Percentiles rank a stretch among this genome's conserved stretches.
Evolutionary conservation across 345 rosid species (phyloP).

Genomic region (Camelina sativa): DNA sequence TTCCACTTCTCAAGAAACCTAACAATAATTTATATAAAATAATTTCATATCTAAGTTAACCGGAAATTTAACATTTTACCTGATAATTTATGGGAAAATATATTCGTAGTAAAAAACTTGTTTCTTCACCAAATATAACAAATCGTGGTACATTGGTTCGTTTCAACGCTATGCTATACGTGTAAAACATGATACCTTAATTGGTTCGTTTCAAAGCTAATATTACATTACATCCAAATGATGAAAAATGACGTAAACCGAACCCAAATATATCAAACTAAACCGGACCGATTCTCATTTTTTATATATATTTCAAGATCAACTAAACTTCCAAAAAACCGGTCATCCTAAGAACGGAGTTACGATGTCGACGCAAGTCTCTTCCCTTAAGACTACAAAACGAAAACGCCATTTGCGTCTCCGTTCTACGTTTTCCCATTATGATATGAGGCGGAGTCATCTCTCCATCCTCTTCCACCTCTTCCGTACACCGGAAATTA

Average conservation of each 20-base stretch:
- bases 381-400: conserved; percentile 81
- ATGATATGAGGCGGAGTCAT: conserved; percentile 68
- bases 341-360: conserved; percentile 80
- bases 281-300: conserved; percentile 26
- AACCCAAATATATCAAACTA: conserved; percentile 25
- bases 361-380: conserved; percentile 73
- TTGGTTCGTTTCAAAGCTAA: conserved; percentile 17
- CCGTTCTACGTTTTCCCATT: conserved; percentile 52
- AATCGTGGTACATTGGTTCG: conserved; percentile 7
- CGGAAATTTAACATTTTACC: neutral
- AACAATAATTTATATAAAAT: neutral
- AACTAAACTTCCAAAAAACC: conserved; percentile 78
- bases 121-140: neutral
- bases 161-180: conserved; percentile 2
- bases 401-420: conserved; percentile 75
- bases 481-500: conserved; percentile 34
- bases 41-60: neutral
- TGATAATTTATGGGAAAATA: neutral
- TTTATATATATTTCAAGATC: neutral
- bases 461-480: conserved; percentile 37
- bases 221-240: neutral
- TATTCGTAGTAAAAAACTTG: neutral
- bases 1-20: conserved; percentile 40
- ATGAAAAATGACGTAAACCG: neutral
- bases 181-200: neutral